A percentile compares a stretch with the other conserved stretches of the same genome.
phyloP scores from a whole-genome alignment of 2,329 filamentous ascomycete genomes.

The Fusarium sp. region DNA sequence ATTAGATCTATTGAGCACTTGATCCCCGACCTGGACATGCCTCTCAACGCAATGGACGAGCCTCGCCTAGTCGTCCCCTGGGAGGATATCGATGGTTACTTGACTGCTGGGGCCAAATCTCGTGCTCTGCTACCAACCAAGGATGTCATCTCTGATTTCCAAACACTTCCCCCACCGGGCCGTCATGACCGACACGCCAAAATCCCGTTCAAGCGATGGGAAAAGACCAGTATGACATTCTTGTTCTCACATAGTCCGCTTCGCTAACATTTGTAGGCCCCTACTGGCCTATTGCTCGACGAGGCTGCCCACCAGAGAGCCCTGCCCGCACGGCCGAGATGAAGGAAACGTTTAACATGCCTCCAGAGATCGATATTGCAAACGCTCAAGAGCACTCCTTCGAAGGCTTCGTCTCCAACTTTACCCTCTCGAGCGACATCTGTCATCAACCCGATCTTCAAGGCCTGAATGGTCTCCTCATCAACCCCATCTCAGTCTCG shows the following conservation, averaged over 20 bases:
- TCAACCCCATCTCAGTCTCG: constrained; percentile 68
- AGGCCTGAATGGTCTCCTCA: constrained; percentile 73
- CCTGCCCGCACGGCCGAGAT: constrained; percentile 64
- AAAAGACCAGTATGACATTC: constrained; percentile 58
- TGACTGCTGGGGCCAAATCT: constrained; percentile 64
- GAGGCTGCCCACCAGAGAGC: constrained; percentile 73
- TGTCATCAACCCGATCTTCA: constrained; percentile 75
- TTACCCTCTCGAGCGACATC: constrained; percentile 69
- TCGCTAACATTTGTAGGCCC: constrained; percentile 52
- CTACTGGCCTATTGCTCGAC: constrained; percentile 69
- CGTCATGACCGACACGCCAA: constrained; percentile 50
- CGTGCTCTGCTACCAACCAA: constrained; percentile 57
- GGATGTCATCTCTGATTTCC: constrained; percentile 59
- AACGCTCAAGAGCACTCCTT: constrained; percentile 62
- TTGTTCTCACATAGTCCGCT: background rate
- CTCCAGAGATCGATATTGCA: constrained; percentile 59
- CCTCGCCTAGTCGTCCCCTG: constrained; percentile 72
- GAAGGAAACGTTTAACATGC: constrained; percentile 57
- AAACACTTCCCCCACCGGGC: constrained; percentile 54
- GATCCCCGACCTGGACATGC: constrained; percentile 76
- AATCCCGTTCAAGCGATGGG: constrained; percentile 60
- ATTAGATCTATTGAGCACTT: constrained; percentile 64
- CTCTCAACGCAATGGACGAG: constrained; percentile 76
- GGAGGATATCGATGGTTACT: constrained; percentile 68
- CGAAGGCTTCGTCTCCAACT: constrained; percentile 72